A percentile compares a stretch with the other conserved stretches of the same genome.
These are phyloP conservation scores for Cyclotella sp. DNA, from an alignment of 108 stramenopile species.

Conservation along the genomic window DNA sequence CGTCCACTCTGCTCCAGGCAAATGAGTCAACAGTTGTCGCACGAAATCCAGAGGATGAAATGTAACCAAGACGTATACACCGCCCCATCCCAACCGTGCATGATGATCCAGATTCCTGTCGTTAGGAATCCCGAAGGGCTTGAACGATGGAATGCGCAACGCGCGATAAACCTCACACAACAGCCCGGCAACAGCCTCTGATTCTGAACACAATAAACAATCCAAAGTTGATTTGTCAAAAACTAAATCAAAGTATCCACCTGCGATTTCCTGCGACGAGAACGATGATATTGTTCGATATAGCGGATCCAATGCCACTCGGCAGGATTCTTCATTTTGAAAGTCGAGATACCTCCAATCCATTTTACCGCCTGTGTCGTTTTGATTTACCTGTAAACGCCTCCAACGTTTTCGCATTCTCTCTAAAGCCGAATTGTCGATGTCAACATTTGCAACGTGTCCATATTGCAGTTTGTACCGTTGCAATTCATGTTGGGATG, in stretches of 20 bases:
- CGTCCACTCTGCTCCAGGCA: conserved; percentile 77
- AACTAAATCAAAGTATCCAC: conserved; percentile 66
- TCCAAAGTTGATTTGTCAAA: conserved; percentile 88
- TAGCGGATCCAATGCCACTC: conserved; percentile 28
- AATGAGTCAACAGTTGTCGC: conserved; percentile 53
- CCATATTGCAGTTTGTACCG: conserved; percentile 23
- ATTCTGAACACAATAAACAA: conserved; percentile 78
- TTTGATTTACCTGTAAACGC: neutral
- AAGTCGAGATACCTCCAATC: conserved; percentile 45
- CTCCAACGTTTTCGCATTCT: conserved; percentile 74
- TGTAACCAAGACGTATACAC: conserved; percentile 74
- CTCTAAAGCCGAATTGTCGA: conserved; percentile 60
- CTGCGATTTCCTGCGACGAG: neutral
- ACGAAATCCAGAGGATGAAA: conserved; percentile 77
- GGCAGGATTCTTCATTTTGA: conserved; percentile 21
- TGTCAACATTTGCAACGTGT: conserved; percentile 74
- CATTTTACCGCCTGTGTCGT: conserved; percentile 37
- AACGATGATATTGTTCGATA: neutral
- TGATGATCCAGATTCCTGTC: neutral
- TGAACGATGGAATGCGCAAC: conserved; percentile 42
- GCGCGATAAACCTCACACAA: conserved; percentile 69
- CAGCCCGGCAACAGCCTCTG: conserved; percentile 60
- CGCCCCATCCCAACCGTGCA: conserved; percentile 51
- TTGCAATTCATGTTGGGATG: neutral
- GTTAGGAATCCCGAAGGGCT: neutral